Base-by-base conservation (phyloP, 2,329 filamentous ascomycete genomes). In the Alternaria sp. region DNA sequence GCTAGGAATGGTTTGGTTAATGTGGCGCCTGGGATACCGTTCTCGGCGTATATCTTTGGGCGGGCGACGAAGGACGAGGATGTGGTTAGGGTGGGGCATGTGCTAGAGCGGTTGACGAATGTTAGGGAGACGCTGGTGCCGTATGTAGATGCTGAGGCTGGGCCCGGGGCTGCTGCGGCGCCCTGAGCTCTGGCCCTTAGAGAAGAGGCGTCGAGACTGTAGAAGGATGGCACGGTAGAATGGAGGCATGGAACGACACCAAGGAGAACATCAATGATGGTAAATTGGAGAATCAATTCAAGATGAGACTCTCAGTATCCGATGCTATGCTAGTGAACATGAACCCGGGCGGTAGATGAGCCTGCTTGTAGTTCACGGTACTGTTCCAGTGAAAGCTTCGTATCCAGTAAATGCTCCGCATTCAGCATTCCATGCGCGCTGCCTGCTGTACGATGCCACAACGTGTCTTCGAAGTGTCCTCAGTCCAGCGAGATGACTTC, bases 21-120 rank as follows among this genome's bases (percentile, higher is more conserved):
- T 4, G 77, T 75, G 0, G 87, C 80, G 0, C 87, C 88, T 0
- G 86, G 86, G 17, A 74, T 87, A 3, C 81, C 80, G 13, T 89
- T 67, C 8, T 69, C 62, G 2, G 58, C 44, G 6, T 69, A 60
- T 21, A 25, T 64, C 12, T 69, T 62, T 17, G 62, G 57, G n/a
- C 43, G 58, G 8, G 36, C 55, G 23, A 36, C 46, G 13, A 61
- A 49, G 5, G 64, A 67, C 25, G 61, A 36, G 21, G 52, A 54
- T 54, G 61, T 61, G 21, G n/a, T 66, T 2, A 61, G 47, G 17
- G 59, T 67, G 5, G 64, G 64, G 10, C 10, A 32, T 51, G 54
- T 59, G 5, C n/a, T 65, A 10, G 64, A 67, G 54, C 28, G 26
- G 11, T 8, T 40, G 25, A 59, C 30, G 3, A 52, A 23, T 21